phyloP scores from a whole-genome alignment of 2,329 filamentous ascomycete genomes.

The Pseudocercospora musae region DNA sequence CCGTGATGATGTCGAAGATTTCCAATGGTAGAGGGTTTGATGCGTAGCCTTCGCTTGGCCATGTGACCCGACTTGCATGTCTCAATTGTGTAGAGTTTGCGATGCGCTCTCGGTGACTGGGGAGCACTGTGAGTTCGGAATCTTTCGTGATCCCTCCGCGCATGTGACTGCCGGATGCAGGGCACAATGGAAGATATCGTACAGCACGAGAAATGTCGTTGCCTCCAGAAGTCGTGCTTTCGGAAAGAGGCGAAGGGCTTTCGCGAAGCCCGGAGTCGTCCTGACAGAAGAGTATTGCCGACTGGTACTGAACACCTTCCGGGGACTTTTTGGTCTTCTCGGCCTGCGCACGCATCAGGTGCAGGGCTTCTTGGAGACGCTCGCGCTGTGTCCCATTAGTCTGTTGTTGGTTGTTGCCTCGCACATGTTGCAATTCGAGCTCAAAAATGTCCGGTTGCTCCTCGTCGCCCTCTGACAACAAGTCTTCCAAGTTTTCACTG shows the following conservation, averaged over 20 bases:
- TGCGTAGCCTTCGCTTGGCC: constrained; percentile 35
- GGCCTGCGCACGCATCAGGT: constrained; percentile 5
- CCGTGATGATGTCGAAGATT: constrained; percentile 57
- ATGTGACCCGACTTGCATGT: constrained; percentile 23
- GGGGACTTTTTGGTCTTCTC: constrained; percentile 1
- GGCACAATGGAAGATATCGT: constrained; percentile 24
- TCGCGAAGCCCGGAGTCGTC: constrained; percentile 1
- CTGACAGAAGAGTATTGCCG: constrained; percentile 22
- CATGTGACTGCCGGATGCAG: background rate
- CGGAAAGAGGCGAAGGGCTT: background rate
- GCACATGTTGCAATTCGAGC: constrained; percentile 8
- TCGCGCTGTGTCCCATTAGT: constrained; percentile 1
- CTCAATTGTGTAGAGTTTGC: background rate
- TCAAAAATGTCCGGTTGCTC: constrained; percentile 9
- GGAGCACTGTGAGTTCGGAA: constrained; percentile 21
- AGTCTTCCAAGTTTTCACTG: background rate
- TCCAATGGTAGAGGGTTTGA: constrained; percentile 53
- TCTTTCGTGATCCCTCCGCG: constrained; percentile 10
- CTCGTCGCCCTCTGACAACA: constrained; percentile 7
- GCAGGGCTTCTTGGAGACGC: constrained; percentile 9
- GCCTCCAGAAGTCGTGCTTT: background rate
- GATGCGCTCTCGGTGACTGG: constrained; percentile 20
- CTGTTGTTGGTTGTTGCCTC: background rate
- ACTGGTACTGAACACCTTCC: constrained; percentile 12
- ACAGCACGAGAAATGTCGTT: constrained; percentile 7